Evolutionary conservation across 2,329 filamentous ascomycete genomes (phyloP).

Genomic region (Bipolaris bicolor): DNA sequence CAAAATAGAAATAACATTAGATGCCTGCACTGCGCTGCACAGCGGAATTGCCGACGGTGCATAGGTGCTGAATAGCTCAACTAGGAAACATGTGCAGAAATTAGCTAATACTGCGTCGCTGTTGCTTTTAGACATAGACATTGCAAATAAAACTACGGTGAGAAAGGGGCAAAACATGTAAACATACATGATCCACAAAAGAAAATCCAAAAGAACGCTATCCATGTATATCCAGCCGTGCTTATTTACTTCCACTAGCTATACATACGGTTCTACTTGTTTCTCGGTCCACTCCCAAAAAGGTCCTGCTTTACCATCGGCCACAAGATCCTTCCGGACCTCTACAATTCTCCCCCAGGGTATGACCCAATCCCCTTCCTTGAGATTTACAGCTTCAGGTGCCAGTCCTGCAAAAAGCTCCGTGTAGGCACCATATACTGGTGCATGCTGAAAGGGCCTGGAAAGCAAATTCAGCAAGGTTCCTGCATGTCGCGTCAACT

Average conservation of each 20-base stretch:
- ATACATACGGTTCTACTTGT: not conserved
- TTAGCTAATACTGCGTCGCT: too few species aligned
- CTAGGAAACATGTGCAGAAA: too few species aligned
- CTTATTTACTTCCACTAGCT: not conserved
- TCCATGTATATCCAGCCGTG: too few species aligned
- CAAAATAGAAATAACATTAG: too few species aligned
- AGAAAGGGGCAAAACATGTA: too few species aligned
- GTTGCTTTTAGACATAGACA: too few species aligned
- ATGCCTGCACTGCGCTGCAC: too few species aligned
- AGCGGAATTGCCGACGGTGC: too few species aligned
- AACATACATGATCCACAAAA: too few species aligned
- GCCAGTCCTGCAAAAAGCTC: constrained; percentile 32
- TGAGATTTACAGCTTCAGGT: not conserved
- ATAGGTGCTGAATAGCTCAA: too few species aligned
- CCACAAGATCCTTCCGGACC: not conserved
- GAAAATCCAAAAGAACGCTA: too few species aligned
- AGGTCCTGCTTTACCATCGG: not conserved
- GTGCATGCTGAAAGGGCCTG: constrained; percentile 13
- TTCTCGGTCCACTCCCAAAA: not conserved
- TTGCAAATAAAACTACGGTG: too few species aligned
- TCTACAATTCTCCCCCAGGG: not conserved
- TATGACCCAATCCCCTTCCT: not conserved
- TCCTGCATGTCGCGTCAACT: constrained; percentile 44
- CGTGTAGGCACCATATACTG: constrained; percentile 33
- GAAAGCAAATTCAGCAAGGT: not conserved